phyloP scores from a whole-genome alignment of 805 yeast genomes.

The Starmerella stigmatis region DNA sequence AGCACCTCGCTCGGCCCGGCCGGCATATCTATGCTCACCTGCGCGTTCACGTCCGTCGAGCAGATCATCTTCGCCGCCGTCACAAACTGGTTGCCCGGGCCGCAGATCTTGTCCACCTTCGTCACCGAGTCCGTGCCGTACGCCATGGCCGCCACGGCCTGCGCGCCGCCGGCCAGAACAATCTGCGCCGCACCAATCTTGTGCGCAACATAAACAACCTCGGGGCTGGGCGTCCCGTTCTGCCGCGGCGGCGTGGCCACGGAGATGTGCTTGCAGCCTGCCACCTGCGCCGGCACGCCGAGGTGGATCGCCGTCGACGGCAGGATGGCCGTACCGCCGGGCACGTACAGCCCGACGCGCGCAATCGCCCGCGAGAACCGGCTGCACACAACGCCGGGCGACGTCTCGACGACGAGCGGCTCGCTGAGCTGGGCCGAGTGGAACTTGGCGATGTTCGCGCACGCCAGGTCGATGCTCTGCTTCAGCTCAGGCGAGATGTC shows the following conservation, averaged over 20 bases:
- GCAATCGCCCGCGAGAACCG: constrained; percentile 93
- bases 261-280: constrained; percentile 86
- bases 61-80: constrained; percentile 98
- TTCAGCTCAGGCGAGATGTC: constrained; percentile 61
- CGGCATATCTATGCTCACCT: constrained; percentile 97
- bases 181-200: constrained; percentile 86
- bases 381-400: constrained; percentile 88
- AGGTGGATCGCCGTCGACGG: constrained; percentile 98
- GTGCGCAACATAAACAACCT: constrained; percentile 93
- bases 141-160: constrained; percentile 98
- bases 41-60: constrained; percentile 87
- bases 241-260: constrained; percentile 93
- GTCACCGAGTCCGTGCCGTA: constrained; percentile 90
- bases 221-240: constrained; percentile 91
- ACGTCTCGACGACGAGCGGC: constrained; percentile 71
- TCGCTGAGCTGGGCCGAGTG: constrained; percentile 81
- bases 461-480: constrained; percentile 78
- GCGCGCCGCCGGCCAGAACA: constrained; percentile 98
- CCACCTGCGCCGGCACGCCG: constrained; percentile 97
- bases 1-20: constrained; percentile 98
- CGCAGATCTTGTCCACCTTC: constrained; percentile 91
- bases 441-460: constrained; percentile 79
- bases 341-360: constrained; percentile 88
- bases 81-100: constrained; percentile 98
- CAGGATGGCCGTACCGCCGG: constrained; percentile 97